Evolutionary conservation across 2,329 filamentous ascomycete species (phyloP).

Genomic region (Colletotrichum sp.): DNA sequence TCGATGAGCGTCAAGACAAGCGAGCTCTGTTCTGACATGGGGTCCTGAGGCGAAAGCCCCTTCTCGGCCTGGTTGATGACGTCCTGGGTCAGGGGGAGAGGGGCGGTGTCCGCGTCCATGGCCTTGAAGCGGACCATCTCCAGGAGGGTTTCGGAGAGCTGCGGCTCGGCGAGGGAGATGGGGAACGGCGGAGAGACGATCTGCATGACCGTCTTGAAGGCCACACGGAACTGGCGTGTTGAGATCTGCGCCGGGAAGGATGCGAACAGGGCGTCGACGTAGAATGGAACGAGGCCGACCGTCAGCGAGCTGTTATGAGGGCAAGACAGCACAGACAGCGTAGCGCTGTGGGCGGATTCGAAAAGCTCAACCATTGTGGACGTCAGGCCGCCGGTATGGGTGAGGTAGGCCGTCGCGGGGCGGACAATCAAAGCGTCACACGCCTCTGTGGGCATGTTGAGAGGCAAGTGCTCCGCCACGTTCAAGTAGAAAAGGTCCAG

Average conservation of each 20-base stretch:
- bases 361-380: conserved; percentile 67
- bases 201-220: conserved; percentile 84
- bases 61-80: conserved; percentile 30
- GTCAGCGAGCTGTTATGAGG: conserved; percentile 78
- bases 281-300: conserved; percentile 77
- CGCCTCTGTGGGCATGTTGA: conserved; percentile 67
- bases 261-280: conserved; percentile 80
- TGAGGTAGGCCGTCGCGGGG: conserved; percentile 77
- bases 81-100: conserved; percentile 44
- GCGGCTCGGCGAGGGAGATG: conserved; percentile 74
- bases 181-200: conserved; percentile 82
- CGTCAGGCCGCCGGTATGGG: conserved; percentile 46
- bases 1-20: conserved; percentile 81
- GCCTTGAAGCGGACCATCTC: conserved; percentile 78
- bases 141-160: conserved; percentile 79
- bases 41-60: conserved; percentile 27
- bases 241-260: conserved; percentile 83
- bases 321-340: conserved; percentile 80
- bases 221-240: conserved; percentile 84
- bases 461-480: conserved; percentile 81
- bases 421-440: conserved; percentile 78
- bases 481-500: conserved; percentile 92
- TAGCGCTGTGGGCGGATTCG: conserved; percentile 84
- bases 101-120: conserved; percentile 50
- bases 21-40: conserved; percentile 79